Conservation (phyloP, 2,329 filamentous ascomycete genomes). For the Sporothrix mexicana region DNA sequence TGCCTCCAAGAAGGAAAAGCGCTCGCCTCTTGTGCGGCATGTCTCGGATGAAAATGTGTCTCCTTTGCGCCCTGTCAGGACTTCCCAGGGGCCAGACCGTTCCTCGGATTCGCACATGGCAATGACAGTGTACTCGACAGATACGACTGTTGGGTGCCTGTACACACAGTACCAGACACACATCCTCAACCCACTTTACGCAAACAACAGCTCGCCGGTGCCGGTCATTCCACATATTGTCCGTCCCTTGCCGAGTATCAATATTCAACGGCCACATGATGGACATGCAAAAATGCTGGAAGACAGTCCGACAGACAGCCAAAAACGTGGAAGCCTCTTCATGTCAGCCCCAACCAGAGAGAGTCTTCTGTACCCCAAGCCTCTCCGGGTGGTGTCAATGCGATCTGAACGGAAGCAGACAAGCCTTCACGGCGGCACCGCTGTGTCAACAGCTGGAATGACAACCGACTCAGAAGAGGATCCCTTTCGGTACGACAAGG, state of each 20-base stretch:
- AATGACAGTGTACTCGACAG: conserved; percentile 38
- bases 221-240: neutral
- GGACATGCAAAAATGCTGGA: neutral
- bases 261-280: neutral
- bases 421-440: conserved; percentile 39
- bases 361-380: conserved; percentile 36
- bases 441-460: conserved; percentile 40
- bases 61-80: neutral
- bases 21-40: neutral
- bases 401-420: conserved; percentile 28
- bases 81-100: neutral
- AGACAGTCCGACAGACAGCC: neutral
- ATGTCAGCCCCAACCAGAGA: conserved; percentile 30
- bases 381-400: conserved; percentile 37
- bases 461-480: conserved; percentile 49
- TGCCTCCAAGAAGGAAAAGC: neutral
- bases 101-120: conserved; percentile 28
- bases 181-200: conserved; percentile 16
- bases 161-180: conserved; percentile 43
- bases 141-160: conserved; percentile 45
- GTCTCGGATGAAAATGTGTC: conserved; percentile 1
- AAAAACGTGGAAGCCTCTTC: neutral
- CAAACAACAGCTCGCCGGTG: conserved; percentile 19
- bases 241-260: neutral
- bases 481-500: conserved; percentile 55